These are phyloP conservation scores for Euryodendron excelsum DNA, from an alignment of 148 eudicot genomes.

Conservation along the genomic window DNA sequence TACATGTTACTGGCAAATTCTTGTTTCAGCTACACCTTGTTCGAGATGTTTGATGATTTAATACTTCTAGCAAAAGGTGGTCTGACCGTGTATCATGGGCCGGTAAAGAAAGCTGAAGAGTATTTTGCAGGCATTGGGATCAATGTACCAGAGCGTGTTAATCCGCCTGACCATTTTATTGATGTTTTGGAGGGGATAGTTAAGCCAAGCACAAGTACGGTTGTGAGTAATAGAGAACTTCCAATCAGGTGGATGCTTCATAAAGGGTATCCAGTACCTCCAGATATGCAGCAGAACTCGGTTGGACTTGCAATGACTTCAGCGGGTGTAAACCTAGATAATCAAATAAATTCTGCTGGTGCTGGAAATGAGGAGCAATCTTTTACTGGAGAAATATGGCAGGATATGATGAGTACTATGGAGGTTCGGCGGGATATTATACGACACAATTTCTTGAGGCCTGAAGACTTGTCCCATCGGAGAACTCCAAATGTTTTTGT, in stretches of 20 bases:
- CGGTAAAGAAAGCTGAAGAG: constrained; percentile 43
- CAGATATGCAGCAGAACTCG: constrained; percentile 31
- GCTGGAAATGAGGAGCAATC: constrained; percentile 40
- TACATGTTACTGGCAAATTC: constrained; percentile 8
- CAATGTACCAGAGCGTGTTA: constrained; percentile 45
- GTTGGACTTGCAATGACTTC: constrained; percentile 31
- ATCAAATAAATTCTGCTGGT: constrained; percentile 11
- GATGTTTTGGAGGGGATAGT: constrained; percentile 48
- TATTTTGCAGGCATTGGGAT: constrained; percentile 45
- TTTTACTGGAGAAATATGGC: constrained; percentile 87
- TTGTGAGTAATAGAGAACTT: constrained; percentile 27
- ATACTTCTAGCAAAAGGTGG: constrained; percentile 49
- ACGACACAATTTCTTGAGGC: constrained; percentile 56
- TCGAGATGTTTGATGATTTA: constrained; percentile 53
- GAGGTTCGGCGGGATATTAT: constrained; percentile 58
- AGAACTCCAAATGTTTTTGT: constrained; percentile 63
- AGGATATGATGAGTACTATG: constrained; percentile 59
- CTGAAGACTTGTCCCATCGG: constrained; percentile 70
- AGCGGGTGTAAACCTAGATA: constrained; percentile 16
- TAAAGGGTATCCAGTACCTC: constrained; percentile 44
- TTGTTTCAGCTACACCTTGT: constrained; percentile 45
- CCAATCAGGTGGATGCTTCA: constrained; percentile 54
- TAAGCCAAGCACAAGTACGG: constrained; percentile 24
- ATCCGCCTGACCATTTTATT: constrained; percentile 50
- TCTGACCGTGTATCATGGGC: constrained; percentile 44